Evolutionary conservation across 2,329 filamentous ascomycete genomes (phyloP).

Genomic region (Beauveria bassiana): DNA sequence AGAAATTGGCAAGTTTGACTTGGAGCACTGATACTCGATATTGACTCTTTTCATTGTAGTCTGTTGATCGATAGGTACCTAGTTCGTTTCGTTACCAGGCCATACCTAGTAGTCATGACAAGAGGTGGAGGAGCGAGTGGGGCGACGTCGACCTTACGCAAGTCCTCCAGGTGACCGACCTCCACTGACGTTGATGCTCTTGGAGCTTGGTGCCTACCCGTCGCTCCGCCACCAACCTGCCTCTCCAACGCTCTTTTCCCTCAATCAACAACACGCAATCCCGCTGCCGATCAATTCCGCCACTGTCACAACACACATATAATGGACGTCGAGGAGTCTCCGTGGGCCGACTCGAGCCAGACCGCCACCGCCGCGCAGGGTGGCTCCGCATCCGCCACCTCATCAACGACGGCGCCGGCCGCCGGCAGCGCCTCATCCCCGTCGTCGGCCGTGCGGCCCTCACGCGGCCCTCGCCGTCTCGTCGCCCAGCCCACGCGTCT

Average conservation of each 20-base stretch:
- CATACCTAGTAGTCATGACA: background rate
- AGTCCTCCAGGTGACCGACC: constrained; percentile 1
- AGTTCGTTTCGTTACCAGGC: too few species aligned
- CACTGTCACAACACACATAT: background rate
- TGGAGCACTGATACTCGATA: too few species aligned
- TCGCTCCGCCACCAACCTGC: constrained; percentile 3
- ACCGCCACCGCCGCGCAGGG: constrained; percentile 24
- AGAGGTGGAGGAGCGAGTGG: constrained; percentile 1
- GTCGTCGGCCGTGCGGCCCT: constrained; percentile 30
- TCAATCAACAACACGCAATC: background rate
- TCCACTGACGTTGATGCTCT: constrained; percentile 12
- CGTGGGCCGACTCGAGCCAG: constrained; percentile 42
- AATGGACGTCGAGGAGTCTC: constrained; percentile 47
- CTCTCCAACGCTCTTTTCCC: background rate
- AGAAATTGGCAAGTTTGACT: background rate
- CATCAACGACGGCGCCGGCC: constrained; percentile 23
- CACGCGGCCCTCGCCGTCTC: constrained; percentile 51
- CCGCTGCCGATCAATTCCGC: background rate
- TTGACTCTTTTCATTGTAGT: too few species aligned
- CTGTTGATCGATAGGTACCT: too few species aligned
- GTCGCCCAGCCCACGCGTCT: constrained; percentile 71
- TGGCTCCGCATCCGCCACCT: constrained; percentile 21
- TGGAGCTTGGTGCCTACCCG: constrained; percentile 3
- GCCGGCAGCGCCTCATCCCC: constrained; percentile 24
- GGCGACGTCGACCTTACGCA: constrained; percentile 3